Base-by-base conservation (phyloP, 352 stramenopile species). In the Thraustochytrium sp. region DNA sequence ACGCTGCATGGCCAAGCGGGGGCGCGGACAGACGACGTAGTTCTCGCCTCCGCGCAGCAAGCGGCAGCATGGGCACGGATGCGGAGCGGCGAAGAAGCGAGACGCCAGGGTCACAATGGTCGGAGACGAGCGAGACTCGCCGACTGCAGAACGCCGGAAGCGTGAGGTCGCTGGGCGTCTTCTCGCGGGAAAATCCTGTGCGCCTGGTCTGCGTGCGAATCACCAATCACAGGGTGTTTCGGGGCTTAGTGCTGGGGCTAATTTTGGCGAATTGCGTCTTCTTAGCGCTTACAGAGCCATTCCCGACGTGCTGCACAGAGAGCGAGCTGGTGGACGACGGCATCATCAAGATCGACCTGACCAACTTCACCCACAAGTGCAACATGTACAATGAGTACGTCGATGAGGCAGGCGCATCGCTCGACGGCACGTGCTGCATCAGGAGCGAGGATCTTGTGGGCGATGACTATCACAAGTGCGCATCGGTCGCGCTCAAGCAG, bases 391-490 rank as follows among this genome's bases (percentile, higher is more conserved):
- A 82, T 37, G 51, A 82, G 53, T 49, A 55, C 5, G 31, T 65
- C 1, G 68, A 80, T 34, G 16, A 31, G 8, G 40, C 11, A 48
- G 37, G 44, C 11, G 37, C 34, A 3, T 5, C 21, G 3, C n/a
- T 53, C 4, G 56, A 40, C 8, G 21, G 5, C 37, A 46, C 3
- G 9, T 82, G 74, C 4, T 82, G 74, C 56, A 82, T 82, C 36
- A 23, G 51, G n/a, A 18, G 4, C 37, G 21, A 31, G 8, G 13
- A 26, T 0, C 4, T 82, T 0, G 51, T n/a, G 5, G 36, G 18
- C 46, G 74, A 82, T 40, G 5, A 18, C 16, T 82, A 76, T 51
- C 78, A 82, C 40, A 54, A 54, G n/a, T 82, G 74, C 55, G 49
- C 74, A 3, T 51, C 49, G 8, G 49, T 34, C 3, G 13, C 3